Conservation (phyloP, 805 yeast genomes). For the Cephaloascus albidus region DNA sequence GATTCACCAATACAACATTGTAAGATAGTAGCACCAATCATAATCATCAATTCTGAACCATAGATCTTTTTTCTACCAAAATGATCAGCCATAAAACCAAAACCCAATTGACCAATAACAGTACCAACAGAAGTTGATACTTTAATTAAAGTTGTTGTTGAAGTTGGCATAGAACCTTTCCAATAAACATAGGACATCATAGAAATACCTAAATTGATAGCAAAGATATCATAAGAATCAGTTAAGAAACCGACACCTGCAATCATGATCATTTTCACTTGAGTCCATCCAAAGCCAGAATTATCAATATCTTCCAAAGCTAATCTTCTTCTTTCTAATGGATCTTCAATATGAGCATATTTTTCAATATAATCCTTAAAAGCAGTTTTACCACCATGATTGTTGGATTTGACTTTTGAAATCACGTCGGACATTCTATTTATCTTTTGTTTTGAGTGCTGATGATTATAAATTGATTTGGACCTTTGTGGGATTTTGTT, state of each 20-base stretch:
- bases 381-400: slow-evolving; percentile 72
- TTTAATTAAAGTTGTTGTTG: slow-evolving; percentile 70
- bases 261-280: slow-evolving; percentile 69
- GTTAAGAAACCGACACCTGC: slow-evolving; percentile 94
- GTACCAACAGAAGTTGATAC: slow-evolving; percentile 93
- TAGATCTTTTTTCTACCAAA: slow-evolving; percentile 83
- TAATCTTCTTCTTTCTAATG: slow-evolving; percentile 77
- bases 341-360: slow-evolving; percentile 76
- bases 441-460: too few species aligned
- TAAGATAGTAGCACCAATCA: slow-evolving; percentile 69
- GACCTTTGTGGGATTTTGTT: too few species aligned
- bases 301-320: slow-evolving; percentile 80
- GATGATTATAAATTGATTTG: too few species aligned
- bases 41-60: slow-evolving; percentile 78
- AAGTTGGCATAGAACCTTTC: slow-evolving; percentile 54
- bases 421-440: background rate
- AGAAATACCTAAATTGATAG: slow-evolving; percentile 73
- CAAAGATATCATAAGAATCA: slow-evolving; percentile 88
- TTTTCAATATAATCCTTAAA: slow-evolving; percentile 77
- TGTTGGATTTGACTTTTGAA: background rate
- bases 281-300: slow-evolving; percentile 76
- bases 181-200: slow-evolving; percentile 77
- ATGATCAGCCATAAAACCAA: slow-evolving; percentile 74
- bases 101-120: slow-evolving; percentile 81
- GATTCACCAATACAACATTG: slow-evolving; percentile 71